A percentile compares a stretch with the other conserved stretches of the same genome.
These are phyloP conservation scores for Pleodorina starrii DNA, from an alignment of 139 green algal genomes.

Conservation along the genomic window DNA sequence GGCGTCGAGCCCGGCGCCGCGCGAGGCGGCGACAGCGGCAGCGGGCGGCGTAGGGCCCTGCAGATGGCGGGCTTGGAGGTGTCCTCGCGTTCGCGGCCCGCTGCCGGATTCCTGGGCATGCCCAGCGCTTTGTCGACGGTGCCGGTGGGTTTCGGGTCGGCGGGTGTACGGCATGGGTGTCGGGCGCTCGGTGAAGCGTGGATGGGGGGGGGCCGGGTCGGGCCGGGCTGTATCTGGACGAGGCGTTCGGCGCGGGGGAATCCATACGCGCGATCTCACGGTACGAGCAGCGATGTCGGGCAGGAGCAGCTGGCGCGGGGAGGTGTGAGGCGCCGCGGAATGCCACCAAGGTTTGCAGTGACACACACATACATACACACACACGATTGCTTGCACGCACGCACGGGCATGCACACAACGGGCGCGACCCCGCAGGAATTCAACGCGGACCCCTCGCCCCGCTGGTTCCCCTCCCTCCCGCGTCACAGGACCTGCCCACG, in stretches of 20 bases:
- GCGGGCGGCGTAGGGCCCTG: neutral
- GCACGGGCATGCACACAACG: neutral
- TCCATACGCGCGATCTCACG: no score
- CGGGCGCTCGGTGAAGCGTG: no score
- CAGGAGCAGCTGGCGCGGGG: neutral
- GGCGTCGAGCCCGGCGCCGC: neutral
- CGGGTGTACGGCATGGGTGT: neutral
- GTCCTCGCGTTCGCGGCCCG: neutral
- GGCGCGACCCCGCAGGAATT: neutral
- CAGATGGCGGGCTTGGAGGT: neutral
- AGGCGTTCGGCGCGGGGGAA: neutral
- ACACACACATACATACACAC: neutral
- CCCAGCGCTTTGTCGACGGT: neutral
- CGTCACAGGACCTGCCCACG: conserved; percentile 4
- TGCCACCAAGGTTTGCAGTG: neutral
- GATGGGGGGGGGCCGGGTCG: neutral
- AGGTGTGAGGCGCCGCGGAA: no score
- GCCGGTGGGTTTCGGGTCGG: neutral
- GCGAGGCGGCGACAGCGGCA: neutral
- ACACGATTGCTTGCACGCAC: neutral
- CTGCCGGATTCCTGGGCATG: neutral
- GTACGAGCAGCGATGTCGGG: no score
- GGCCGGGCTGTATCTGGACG: neutral
- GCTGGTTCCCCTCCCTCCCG: no score
- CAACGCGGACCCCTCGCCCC: neutral